These are phyloP conservation scores for Russula vinacea DNA, from an alignment of 768 basidiomycete genomes.

Conservation along the genomic window DNA sequence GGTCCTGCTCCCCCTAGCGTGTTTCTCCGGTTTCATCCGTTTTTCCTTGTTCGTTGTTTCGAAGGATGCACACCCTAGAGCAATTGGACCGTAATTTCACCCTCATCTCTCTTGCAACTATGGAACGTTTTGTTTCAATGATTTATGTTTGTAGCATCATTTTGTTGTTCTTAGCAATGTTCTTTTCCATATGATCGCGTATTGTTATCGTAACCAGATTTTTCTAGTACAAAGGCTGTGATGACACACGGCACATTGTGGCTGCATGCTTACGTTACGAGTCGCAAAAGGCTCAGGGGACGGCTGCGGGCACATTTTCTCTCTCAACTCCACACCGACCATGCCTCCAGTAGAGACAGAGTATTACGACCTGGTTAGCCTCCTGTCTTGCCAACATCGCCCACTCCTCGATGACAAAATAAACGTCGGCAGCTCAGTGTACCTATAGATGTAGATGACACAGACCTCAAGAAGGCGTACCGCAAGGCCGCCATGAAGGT, in stretches of 20 bases:
- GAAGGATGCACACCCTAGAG: slow-evolving; percentile 6
- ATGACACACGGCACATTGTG: neutral
- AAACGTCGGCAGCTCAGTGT: slow-evolving; percentile 58
- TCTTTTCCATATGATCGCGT: neutral
- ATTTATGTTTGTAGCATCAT: slow-evolving; percentile 19
- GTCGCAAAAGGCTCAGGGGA: neutral
- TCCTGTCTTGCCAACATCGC: neutral
- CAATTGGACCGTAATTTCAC: slow-evolving; percentile 9
- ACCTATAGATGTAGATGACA: slow-evolving; percentile 67
- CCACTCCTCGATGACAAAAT: neutral
- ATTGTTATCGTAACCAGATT: neutral
- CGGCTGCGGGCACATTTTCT: neutral
- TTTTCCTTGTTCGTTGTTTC: neutral
- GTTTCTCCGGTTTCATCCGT: neutral
- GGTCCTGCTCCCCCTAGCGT: neutral
- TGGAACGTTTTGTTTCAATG: slow-evolving; percentile 2
- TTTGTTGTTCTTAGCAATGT: neutral
- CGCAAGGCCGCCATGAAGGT: slow-evolving; percentile 93
- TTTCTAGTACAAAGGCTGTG: neutral
- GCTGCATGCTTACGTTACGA: slow-evolving; percentile 7
- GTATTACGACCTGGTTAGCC: slow-evolving; percentile 70
- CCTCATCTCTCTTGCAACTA: neutral
- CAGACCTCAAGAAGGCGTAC: slow-evolving; percentile 90
- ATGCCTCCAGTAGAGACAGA: slow-evolving; percentile 92
- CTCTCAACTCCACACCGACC: neutral